phyloP scores from a whole-genome alignment of 176 grass and related monocot genomes.

The Saccharum officinarum region DNA sequence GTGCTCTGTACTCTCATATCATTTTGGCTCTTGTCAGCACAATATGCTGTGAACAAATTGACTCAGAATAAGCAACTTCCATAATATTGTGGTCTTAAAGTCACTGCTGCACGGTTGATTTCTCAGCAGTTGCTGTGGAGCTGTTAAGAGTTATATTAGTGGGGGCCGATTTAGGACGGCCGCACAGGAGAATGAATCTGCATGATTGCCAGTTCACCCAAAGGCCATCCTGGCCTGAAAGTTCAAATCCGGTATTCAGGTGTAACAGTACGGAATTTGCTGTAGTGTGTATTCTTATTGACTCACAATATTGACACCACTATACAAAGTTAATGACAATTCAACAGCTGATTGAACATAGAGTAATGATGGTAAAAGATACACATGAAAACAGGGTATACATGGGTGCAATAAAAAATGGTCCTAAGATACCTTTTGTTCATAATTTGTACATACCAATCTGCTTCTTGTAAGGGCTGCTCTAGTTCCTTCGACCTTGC shows the following conservation, averaged over 20 bases:
- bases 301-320: not conserved
- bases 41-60: not conserved
- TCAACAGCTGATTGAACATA: no score
- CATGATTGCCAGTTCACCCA: not conserved
- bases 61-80: not conserved
- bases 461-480: no score
- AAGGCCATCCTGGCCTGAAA: not conserved
- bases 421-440: no score
- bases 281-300: not conserved
- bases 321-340: no score
- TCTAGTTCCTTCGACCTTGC: no score
- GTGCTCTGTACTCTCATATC: not conserved
- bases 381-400: no score
- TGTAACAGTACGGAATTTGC: not conserved
- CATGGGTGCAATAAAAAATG: no score
- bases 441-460: no score
- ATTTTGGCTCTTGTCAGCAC: not conserved
- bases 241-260: not conserved
- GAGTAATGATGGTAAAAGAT: no score
- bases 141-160: not conserved
- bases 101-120: not conserved
- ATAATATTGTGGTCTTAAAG: not conserved
- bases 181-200: not conserved
- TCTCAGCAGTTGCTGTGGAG: not conserved
- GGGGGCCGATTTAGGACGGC: not conserved